Conservation (phyloP, 495 filamentous ascomycete species). For the Aspergillus heteromorphus region DNA sequence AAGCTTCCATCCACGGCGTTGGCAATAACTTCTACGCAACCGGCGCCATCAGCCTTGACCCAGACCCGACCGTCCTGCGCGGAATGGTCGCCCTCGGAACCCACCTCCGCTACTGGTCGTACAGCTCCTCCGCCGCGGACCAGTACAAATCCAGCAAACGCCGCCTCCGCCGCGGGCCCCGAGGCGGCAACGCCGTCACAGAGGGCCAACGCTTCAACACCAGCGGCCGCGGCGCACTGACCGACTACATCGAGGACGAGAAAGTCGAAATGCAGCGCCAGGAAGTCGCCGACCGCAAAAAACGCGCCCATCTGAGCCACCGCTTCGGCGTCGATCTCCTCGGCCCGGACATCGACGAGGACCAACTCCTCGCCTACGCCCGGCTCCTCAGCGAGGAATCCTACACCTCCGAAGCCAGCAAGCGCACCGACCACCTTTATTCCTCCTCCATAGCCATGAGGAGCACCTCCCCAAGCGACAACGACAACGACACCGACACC, state of each 20-base stretch:
- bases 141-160: slow-evolving; percentile 61
- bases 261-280: slow-evolving; percentile 75
- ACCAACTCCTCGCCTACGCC: slow-evolving; percentile 86
- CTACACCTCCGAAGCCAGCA: slow-evolving; percentile 55
- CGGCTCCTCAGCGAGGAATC: slow-evolving; percentile 81
- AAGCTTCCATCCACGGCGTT: slow-evolving; percentile 58
- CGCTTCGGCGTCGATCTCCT: slow-evolving; percentile 78
- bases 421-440: slow-evolving; percentile 45
- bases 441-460: no score
- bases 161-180: slow-evolving; percentile 52
- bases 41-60: slow-evolving; percentile 78
- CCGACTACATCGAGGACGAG: slow-evolving; percentile 79
- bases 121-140: slow-evolving; percentile 67
- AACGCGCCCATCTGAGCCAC: slow-evolving; percentile 60
- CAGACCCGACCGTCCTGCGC: slow-evolving; percentile 84
- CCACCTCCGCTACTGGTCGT: slow-evolving; percentile 87
- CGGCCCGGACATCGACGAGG: slow-evolving; percentile 68
- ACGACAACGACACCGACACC: no score
- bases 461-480: slow-evolving; percentile 40
- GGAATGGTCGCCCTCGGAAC: slow-evolving; percentile 85
- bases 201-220: slow-evolving; percentile 52
- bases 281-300: slow-evolving; percentile 52
- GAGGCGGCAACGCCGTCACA: slow-evolving; percentile 50
- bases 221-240: slow-evolving; percentile 56
- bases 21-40: slow-evolving; percentile 78